Percentiles rank a stretch among this genome's conserved stretches.
These are phyloP conservation scores for Emericellopsis cladophorae DNA, from an alignment of 2,329 filamentous ascomycete genomes.

Conservation along the genomic window DNA sequence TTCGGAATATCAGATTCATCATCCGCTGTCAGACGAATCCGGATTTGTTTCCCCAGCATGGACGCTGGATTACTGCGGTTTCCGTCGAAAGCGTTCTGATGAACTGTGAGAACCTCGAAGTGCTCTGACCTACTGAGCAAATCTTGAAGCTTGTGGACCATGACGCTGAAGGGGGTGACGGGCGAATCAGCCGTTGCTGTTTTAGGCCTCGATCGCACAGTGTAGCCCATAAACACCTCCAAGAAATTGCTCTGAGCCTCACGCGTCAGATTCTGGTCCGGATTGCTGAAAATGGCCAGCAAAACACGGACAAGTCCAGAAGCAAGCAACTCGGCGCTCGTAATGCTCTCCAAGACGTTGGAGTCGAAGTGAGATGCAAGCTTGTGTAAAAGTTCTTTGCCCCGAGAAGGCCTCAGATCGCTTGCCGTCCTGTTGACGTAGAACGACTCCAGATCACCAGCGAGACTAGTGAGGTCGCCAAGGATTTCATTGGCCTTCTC, in stretches of 20 bases:
- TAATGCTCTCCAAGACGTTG: constrained; percentile 83
- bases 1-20: constrained; percentile 83
- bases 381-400: constrained; percentile 56
- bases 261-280: constrained; percentile 45
- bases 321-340: constrained; percentile 84
- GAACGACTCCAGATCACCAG: constrained; percentile 57
- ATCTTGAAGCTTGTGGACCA: constrained; percentile 92
- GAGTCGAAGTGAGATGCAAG: constrained; percentile 79
- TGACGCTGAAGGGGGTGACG: constrained; percentile 74
- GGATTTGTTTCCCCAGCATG: constrained; percentile 92
- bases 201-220: constrained; percentile 51
- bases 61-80: constrained; percentile 84
- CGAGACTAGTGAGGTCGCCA: constrained; percentile 56
- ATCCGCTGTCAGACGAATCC: constrained; percentile 77
- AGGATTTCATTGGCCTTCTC: constrained; percentile 69
- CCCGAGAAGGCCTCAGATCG: constrained; percentile 33
- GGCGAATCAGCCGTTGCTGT: constrained; percentile 55
- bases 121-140: constrained; percentile 92
- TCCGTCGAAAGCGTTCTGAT: constrained; percentile 81
- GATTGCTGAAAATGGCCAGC: constrained; percentile 67
- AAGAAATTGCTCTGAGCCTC: constrained; percentile 75
- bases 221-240: constrained; percentile 79
- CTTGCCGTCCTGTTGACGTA: constrained; percentile 46
- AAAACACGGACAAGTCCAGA: constrained; percentile 81
- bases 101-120: constrained; percentile 93